phyloP scores from a whole-genome alignment of 768 basidiomycete genomes.

The Boletellus ananiceps region DNA sequence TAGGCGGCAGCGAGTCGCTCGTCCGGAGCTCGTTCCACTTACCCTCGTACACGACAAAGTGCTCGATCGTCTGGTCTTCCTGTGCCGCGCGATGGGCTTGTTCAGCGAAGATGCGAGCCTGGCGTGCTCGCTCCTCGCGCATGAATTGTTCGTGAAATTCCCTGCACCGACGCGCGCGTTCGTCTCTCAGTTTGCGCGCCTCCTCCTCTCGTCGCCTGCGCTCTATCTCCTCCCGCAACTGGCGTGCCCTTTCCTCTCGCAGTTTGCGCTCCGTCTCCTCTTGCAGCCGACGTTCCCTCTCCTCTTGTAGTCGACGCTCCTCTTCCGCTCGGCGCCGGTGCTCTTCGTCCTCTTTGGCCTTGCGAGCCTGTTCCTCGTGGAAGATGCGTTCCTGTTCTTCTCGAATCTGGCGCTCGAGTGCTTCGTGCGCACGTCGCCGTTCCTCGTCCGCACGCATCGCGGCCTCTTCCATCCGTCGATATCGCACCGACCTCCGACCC shows the following conservation, averaged over 20 bases:
- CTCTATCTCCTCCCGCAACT: not conserved
- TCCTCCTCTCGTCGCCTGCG: not conserved
- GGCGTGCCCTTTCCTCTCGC: slow-evolving; percentile 12
- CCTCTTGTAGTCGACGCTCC: slow-evolving; percentile 8
- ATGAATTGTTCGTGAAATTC: slow-evolving; percentile 3
- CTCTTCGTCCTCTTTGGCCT: slow-evolving; percentile 14
- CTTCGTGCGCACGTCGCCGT: slow-evolving; percentile 18
- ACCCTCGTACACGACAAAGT: slow-evolving; percentile 28
- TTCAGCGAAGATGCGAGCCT: slow-evolving; percentile 20
- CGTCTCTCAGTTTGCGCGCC: slow-evolving; percentile 17
- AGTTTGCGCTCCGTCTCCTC: not conserved
- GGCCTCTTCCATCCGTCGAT: slow-evolving; percentile 12
- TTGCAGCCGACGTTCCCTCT: slow-evolving; percentile 9
- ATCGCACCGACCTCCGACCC: slow-evolving; percentile 2
- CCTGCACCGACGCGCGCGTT: slow-evolving; percentile 8
- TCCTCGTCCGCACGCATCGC: slow-evolving; percentile 12
- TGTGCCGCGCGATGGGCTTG: slow-evolving; percentile 7
- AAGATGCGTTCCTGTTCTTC: slow-evolving; percentile 21
- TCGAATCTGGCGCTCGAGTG: slow-evolving; percentile 17
- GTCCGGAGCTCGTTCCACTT: slow-evolving; percentile 37
- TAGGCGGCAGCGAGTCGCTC: slow-evolving; percentile 11
- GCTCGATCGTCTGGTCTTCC: slow-evolving; percentile 1
- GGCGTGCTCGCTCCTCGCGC: slow-evolving; percentile 16
- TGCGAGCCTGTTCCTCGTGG: slow-evolving; percentile 5
- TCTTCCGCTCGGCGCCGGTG: slow-evolving; percentile 8